These are phyloP conservation scores for Plicaturopsis crispa DNA, from an alignment of 768 basidiomycete species.

Conservation along the genomic window DNA sequence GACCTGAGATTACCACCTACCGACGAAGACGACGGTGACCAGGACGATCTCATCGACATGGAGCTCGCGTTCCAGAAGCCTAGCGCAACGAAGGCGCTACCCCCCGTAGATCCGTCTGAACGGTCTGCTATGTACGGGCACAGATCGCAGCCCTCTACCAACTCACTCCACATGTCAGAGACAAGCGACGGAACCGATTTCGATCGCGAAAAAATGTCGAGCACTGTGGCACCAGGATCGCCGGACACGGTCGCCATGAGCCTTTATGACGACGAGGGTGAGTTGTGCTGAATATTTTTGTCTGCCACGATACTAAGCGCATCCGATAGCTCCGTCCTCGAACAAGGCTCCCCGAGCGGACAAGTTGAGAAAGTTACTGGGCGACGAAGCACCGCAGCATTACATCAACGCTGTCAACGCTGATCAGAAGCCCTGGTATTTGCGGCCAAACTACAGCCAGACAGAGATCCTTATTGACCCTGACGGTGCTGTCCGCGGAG, in stretches of 20 bases:
- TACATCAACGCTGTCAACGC: constrained; percentile 32
- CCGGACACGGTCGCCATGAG: no score
- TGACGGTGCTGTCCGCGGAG: constrained; percentile 79
- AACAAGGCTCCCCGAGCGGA: constrained; percentile 13
- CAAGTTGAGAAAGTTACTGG: constrained; percentile 67
- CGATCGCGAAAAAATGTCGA: no score
- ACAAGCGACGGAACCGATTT: no score
- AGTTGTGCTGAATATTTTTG: no score
- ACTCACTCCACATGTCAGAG: no score
- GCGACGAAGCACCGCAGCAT: constrained; percentile 43
- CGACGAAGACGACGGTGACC: constrained; percentile 32
- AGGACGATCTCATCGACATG: constrained; percentile 52
- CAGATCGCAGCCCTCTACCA: no score
- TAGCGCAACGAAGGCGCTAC: constrained; percentile 25
- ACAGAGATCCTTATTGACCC: constrained; percentile 81
- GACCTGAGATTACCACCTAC: no score
- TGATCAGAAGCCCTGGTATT: constrained; percentile 67
- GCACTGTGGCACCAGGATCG: no score
- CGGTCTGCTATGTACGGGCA: constrained; percentile 14
- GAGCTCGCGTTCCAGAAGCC: constrained; percentile 40
- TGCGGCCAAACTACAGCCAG: constrained; percentile 72
- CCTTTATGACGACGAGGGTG: no score
- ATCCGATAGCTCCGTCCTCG: no score
- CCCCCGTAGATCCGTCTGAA: constrained; percentile 17
- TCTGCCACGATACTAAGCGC: no score